These are phyloP conservation scores for Cyclostephanos tholiformis DNA, from an alignment of 108 stramenopile genomes.

Conservation along the genomic window DNA sequence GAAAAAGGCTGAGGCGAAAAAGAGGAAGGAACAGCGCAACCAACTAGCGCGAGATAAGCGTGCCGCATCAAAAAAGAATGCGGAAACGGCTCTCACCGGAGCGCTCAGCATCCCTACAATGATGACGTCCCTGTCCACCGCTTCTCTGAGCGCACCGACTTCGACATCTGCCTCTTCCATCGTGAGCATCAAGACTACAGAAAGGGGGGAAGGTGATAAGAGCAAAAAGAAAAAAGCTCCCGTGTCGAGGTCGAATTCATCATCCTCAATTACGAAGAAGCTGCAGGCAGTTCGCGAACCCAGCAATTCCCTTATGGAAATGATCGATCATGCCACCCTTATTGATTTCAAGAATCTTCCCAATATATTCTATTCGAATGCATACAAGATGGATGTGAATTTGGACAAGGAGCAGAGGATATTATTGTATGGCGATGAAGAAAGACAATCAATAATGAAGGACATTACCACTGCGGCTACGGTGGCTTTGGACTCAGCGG, in stretches of 20 bases:
- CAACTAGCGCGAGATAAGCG: constrained; percentile 28
- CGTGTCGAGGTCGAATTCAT: constrained; percentile 13
- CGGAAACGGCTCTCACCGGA: not conserved
- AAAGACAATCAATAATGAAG: constrained; percentile 22
- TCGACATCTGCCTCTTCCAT: constrained; percentile 11
- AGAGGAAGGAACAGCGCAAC: constrained; percentile 26
- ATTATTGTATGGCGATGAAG: constrained; percentile 60
- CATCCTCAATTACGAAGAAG: constrained; percentile 23
- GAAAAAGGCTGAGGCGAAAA: constrained; percentile 7
- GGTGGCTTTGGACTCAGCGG: constrained; percentile 7
- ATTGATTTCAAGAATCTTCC: constrained; percentile 68
- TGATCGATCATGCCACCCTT: constrained; percentile 74
- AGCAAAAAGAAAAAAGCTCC: constrained; percentile 15
- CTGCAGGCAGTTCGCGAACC: constrained; percentile 6
- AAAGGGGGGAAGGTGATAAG: constrained; percentile 17
- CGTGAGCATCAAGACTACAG: constrained; percentile 7
- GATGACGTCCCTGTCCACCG: not conserved
- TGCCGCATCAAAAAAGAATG: constrained; percentile 38
- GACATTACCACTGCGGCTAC: constrained; percentile 27
- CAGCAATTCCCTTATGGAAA: constrained; percentile 69
- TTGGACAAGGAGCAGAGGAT: constrained; percentile 66
- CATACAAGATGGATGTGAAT: constrained; percentile 47
- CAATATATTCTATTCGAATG: constrained; percentile 50
- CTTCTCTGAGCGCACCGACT: constrained; percentile 6
- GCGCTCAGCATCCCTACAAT: constrained; percentile 2